Conservation (phyloP, 2,329 filamentous ascomycete species). For the Scedosporium boydii region DNA sequence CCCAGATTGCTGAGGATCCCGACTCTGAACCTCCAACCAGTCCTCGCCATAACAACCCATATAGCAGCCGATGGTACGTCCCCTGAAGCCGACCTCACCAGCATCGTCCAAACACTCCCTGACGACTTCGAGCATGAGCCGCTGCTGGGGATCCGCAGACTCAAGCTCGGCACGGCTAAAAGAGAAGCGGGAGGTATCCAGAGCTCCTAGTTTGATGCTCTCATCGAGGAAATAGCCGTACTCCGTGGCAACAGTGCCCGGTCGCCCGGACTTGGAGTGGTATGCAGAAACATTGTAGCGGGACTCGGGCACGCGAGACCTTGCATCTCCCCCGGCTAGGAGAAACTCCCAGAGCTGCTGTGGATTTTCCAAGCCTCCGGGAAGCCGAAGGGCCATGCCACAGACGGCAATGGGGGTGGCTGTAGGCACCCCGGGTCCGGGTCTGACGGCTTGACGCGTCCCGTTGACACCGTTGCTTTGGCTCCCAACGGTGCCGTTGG, state of each 20-base stretch:
- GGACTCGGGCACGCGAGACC: slow-evolving; percentile 15
- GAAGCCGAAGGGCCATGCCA: slow-evolving; percentile 15
- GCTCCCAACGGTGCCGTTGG: no score
- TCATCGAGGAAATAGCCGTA: slow-evolving; percentile 12
- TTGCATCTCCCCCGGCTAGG: slow-evolving; percentile 15
- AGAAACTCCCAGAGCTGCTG: slow-evolving; percentile 22
- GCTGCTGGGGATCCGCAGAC: slow-evolving; percentile 22
- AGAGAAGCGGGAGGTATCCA: slow-evolving; percentile 22
- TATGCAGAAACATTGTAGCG: slow-evolving; percentile 12
- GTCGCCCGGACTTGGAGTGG: slow-evolving; percentile 14
- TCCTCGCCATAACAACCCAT: slow-evolving; percentile 10
- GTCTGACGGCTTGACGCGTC: no score
- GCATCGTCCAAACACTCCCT: slow-evolving; percentile 11
- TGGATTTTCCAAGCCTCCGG: slow-evolving; percentile 16
- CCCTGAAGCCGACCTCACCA: background rate
- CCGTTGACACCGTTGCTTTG: no score
- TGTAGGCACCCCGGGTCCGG: no score
- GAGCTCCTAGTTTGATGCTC: slow-evolving; percentile 12
- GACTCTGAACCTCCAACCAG: slow-evolving; percentile 2
- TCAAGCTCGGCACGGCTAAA: slow-evolving; percentile 15
- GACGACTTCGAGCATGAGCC: slow-evolving; percentile 19
- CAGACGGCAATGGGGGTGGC: slow-evolving; percentile 22
- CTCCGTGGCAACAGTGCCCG: slow-evolving; percentile 9
- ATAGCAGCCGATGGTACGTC: slow-evolving; percentile 9
- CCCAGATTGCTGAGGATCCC: no score